Base-by-base conservation (phyloP, 805 yeast species). In the Sporopachydermia lactativora region DNA sequence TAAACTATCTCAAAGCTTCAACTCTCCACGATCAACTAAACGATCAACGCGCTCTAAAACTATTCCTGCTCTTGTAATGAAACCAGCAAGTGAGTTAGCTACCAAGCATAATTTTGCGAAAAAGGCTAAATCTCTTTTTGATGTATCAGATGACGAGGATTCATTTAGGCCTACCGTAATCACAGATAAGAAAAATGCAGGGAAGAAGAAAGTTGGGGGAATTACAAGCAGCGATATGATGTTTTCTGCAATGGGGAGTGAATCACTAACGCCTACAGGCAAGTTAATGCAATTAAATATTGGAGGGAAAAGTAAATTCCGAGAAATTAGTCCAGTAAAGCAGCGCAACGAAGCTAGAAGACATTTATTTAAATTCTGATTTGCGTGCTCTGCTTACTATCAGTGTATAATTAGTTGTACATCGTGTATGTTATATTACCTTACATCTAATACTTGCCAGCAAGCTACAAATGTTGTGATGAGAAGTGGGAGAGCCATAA, bases 1-100 rank as follows among this genome's bases (percentile, higher is more conserved):
- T 39, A 39, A 5, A 43, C 36, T 15, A 40, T 36, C 3, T 43
- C 45, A 16, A 40, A 35, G 13, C 41, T 6, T 15, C 35, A 39
- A 14, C 15, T 31, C 38, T 24, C 37, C 36, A 34, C 38, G n/a
- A 19, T 18, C 39, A 4, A 38, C 19, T 24, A 24, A n/a, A 24
- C 31, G 31, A 24, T 8, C 8, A 8, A 24, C 31, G n/a, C 8
- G 31, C 8, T 8, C 31, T 24, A 24, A 8, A 8, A 24, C 31
- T 8, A n/a, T 24, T 24, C 31, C 31, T n/a, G n/a, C 31, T n/a
- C 31, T 24, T 24, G 31, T 24, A 8, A 24, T n/a, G 8, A 24
- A 24, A 24, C 31, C 31, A 8, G 31, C 31, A 24, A 24, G 31
- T 24, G 31, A 24, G 31, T 24, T 24, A 24, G 31, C 31, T 24